Evolutionary conservation across 2,329 filamentous ascomycete genomes (phyloP).

Genomic region (Claviceps spartinae): DNA sequence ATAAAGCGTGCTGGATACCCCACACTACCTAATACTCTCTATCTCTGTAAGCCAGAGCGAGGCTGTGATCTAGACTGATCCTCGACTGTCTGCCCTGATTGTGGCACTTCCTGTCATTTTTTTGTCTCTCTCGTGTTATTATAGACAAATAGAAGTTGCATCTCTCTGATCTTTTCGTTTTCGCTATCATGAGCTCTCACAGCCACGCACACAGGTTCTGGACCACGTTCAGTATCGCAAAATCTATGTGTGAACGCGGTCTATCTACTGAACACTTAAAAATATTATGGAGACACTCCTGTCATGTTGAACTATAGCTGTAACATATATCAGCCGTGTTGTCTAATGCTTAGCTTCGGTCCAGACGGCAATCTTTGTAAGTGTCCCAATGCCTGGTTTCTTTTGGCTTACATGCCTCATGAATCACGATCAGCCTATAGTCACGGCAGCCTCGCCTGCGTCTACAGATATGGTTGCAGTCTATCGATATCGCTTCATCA

Average conservation of each 20-base stretch:
- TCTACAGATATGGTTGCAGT: slow-evolving; percentile 48
- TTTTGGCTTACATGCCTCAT: slow-evolving; percentile 56
- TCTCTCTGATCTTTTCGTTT: background rate
- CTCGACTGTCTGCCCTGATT: too few species aligned
- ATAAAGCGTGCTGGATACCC: too few species aligned
- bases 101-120: too few species aligned
- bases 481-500: slow-evolving; percentile 64
- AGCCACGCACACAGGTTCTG: slow-evolving; percentile 33
- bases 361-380: slow-evolving; percentile 59
- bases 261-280: slow-evolving; percentile 70
- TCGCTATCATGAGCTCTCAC: slow-evolving; percentile 21
- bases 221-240: slow-evolving; percentile 28
- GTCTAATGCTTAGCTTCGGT: slow-evolving; percentile 33
- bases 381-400: slow-evolving; percentile 39
- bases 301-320: slow-evolving; percentile 61
- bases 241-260: slow-evolving; percentile 58
- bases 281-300: slow-evolving; percentile 61
- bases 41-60: too few species aligned
- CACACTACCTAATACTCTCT: too few species aligned
- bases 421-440: slow-evolving; percentile 45
- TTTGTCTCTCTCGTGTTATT: too few species aligned
- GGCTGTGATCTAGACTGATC: too few species aligned
- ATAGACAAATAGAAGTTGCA: background rate
- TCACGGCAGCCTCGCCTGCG: slow-evolving; percentile 62
- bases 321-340: slow-evolving; percentile 30